Evolutionary conservation across 1,284 basidiomycete species (phyloP).

Genomic region (Malassezia equina): DNA sequence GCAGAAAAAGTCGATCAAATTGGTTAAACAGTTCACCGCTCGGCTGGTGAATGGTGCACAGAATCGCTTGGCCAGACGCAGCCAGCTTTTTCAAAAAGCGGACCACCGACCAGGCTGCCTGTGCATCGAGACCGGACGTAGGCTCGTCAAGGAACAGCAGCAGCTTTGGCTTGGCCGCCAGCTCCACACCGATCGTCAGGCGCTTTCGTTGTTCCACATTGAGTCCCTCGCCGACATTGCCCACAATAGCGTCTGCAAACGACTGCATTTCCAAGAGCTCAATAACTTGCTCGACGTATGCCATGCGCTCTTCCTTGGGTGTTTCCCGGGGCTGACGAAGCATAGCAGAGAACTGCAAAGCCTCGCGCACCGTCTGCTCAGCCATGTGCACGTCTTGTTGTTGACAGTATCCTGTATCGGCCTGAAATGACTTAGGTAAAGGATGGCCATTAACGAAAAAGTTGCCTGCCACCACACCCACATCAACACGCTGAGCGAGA

Average conservation of each 20-base stretch:
- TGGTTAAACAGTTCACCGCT: conserved; percentile 36
- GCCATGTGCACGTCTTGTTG: conserved; percentile 35
- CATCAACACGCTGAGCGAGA: conserved; percentile 27
- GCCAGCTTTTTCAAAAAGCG: conserved; percentile 47
- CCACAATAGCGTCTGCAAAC: conserved; percentile 34
- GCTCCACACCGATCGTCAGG: conserved; percentile 37
- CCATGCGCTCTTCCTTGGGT: conserved; percentile 26
- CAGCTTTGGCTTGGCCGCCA: conserved; percentile 34
- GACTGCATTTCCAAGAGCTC: conserved; percentile 33
- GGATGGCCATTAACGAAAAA: conserved; percentile 24
- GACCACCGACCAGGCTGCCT: conserved; percentile 33
- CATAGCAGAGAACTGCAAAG: conserved; percentile 33
- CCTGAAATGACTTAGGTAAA: conserved; percentile 31
- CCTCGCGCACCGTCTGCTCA: conserved; percentile 31
- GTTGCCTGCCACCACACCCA: conserved; percentile 28
- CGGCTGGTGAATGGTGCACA: conserved; percentile 50
- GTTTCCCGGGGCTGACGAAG: conserved; percentile 31
- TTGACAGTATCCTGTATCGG: conserved; percentile 30
- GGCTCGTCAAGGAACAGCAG: conserved; percentile 44
- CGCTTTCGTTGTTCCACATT: conserved; percentile 39
- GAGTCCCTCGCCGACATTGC: conserved; percentile 27
- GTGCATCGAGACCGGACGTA: conserved; percentile 34
- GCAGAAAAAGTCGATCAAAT: conserved; percentile 32
- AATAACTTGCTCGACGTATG: conserved; percentile 33
- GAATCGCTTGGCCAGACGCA: conserved; percentile 38